Evolutionary conservation across 345 rosid species (phyloP), one percentile per base, ranked within the genome.

Genomic region (Brassica carinata): DNA sequence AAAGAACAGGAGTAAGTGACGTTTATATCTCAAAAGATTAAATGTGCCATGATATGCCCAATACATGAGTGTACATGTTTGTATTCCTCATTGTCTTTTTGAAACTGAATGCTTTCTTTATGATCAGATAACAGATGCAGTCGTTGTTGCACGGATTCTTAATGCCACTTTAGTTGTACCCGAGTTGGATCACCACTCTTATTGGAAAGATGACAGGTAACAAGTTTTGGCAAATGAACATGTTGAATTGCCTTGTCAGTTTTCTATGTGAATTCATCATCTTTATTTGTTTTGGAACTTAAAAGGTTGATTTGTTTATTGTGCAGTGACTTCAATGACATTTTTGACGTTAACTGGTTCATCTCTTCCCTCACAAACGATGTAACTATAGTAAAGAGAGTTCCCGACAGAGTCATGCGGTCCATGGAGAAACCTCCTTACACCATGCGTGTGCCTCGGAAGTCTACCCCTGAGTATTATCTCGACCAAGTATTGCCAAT

Each of bases 391-490:
- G 93, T 96, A 63, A 96, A 90, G 93, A 85, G 94, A 85, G 96
- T 96, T 84, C 99, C 99, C 67, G 94, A 94, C 74, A 96, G 84
- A 81, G 84, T 91, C 79, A 94, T 92, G 98, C 86, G 94, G 58
- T 88, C 97, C 31, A 90, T 96, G 98, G 98, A 94, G 78, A 96
- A 91, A 83, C 98, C 97, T 84, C 98, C 97, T 0, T 96, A 96
- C 76, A 90, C 97, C 7, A 96, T 89, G 90, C 97, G 99, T 65
- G 98, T 96, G 45, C 99, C 99, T 0, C 89, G 99, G 81, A 96
- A 96, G 84, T 96, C 98, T 19, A 84, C 90, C 26, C 94, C 97
- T 8, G 98, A 94, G 80, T 96, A 93, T 85, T 96, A 96, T 85
- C 83, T 92, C 51, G 98, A 92, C 81, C 99, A 96, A 92, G 97